These are phyloP conservation scores for Endogone sp. DNA, from an alignment of 192 early-diverging fungal species.

Conservation along the genomic window DNA sequence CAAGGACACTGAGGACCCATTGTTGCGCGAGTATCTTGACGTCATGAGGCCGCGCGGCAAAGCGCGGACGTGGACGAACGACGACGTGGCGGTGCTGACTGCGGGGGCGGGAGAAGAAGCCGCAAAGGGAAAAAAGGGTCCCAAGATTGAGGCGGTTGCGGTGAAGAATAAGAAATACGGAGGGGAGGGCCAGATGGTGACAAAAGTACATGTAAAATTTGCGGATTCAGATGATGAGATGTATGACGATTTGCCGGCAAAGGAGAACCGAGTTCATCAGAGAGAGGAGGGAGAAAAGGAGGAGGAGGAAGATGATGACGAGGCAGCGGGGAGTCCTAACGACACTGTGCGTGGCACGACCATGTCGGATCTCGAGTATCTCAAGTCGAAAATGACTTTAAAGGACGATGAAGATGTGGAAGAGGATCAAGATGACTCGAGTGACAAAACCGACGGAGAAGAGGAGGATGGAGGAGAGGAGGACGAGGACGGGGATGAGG, in stretches of 20 bases:
- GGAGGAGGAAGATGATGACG: conserved; percentile 32
- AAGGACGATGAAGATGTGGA: conserved; percentile 22
- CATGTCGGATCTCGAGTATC: conserved; percentile 64
- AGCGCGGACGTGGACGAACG: conserved; percentile 88
- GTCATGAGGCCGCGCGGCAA: conserved; percentile 75
- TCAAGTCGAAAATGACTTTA: conserved; percentile 57
- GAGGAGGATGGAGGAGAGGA: conserved; percentile 9
- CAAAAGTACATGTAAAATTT: conserved; percentile 57
- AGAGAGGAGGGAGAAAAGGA: conserved; percentile 18
- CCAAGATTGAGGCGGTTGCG: conserved; percentile 20
- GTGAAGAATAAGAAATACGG: conserved; percentile 56
- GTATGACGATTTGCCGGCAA: conserved; percentile 66
- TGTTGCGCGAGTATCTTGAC: conserved; percentile 85
- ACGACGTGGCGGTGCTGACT: conserved; percentile 55
- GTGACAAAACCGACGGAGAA: no score
- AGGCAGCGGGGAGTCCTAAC: not conserved
- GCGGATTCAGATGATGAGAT: conserved; percentile 67
- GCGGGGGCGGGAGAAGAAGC: conserved; percentile 7
- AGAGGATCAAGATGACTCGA: conserved; percentile 17
- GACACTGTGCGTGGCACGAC: conserved; percentile 3
- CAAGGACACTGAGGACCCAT: conserved; percentile 68
- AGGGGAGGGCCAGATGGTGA: conserved; percentile 54
- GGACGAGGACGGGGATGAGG: conserved; percentile 20
- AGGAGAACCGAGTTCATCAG: conserved; percentile 4
- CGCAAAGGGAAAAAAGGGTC: conserved; percentile 32